Base-by-base conservation (phyloP, 1,139 yeast genomes). In the Lodderomyces parapsilosis region DNA sequence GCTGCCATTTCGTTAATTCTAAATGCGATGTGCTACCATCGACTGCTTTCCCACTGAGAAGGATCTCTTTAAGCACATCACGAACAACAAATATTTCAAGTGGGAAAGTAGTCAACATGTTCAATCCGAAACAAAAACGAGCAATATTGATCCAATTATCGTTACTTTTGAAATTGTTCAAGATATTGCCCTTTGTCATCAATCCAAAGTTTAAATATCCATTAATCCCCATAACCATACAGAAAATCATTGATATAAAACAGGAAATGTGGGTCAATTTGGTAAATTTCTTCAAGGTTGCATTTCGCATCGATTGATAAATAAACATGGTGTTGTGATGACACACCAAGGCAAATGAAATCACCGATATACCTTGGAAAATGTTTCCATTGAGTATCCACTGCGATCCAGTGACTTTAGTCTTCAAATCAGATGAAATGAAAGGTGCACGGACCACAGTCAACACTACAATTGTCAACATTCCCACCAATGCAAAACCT, bases 81-180 rank as follows among this genome's bases (percentile, higher is more conserved):
- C 98, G 68, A 31, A 94, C 82, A 4, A 91, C 98, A 59, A 90
- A 90, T 0, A 91, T 78, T 59, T 91, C 98, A 40, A 91, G 64
- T 0, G 98, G 98, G 54, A 89, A 82, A 0, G 98, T 91, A 0
- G 98, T 91, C 47, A 91, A 73, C 97, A 91, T 91, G 57, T 91
- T 91, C 55, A 91, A 73, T 0, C 98, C 98, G 63, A 91, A 91
- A 55, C 96, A 88, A 53, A 91, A 80, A 43, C 98, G 73, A 0
- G 98, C 97, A 32, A 91, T 68, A 52, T 90, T 91, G 36, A 88
- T 87, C 60, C 80, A 70, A 53, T 71, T 66, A 57, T 90, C 96
- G 56, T 80, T 77, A 42, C 82, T 73, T 17, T 88, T 86, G 64
- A 91, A 91, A 60, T 90, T 91, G 64, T 91, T 91, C 43, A 91